These are phyloP conservation scores for Lactarius deliciosus DNA, from an alignment of 768 basidiomycete species.

Conservation along the genomic window DNA sequence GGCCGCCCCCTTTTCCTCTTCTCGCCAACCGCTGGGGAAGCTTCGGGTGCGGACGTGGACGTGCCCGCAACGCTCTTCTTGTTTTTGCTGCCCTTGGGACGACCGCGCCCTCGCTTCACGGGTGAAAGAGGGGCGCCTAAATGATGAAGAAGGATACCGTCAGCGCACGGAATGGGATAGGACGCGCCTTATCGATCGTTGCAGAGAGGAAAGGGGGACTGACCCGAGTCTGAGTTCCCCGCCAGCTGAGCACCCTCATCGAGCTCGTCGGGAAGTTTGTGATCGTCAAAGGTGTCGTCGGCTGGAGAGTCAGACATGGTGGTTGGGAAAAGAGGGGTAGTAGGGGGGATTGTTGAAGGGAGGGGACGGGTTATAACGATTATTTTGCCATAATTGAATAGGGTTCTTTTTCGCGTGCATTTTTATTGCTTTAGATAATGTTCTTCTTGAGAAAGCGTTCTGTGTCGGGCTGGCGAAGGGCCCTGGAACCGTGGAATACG, in stretches of 20 bases:
- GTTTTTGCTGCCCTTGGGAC: constrained; percentile 88
- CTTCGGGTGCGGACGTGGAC: constrained; percentile 34
- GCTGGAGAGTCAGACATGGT: constrained; percentile 64
- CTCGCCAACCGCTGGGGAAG: constrained; percentile 34
- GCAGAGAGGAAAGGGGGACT: constrained; percentile 22
- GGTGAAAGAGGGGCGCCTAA: constrained; percentile 41
- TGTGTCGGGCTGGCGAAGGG: constrained; percentile 29
- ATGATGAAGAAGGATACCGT: constrained; percentile 35
- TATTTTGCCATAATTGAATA: constrained; percentile 40
- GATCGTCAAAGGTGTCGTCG: constrained; percentile 54
- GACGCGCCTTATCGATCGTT: constrained; percentile 32
- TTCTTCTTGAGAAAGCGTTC: constrained; percentile 35
- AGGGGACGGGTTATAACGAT: constrained; percentile 66
- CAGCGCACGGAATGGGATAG: constrained; percentile 21
- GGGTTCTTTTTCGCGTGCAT: constrained; percentile 68
- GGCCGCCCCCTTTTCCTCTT: constrained; percentile 53
- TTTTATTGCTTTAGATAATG: constrained; percentile 44
- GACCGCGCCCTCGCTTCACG: constrained; percentile 78
- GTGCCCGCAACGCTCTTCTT: constrained; percentile 47
- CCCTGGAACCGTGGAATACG: constrained; percentile 32
- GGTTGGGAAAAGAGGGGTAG: constrained; percentile 33
- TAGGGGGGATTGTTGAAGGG: constrained; percentile 41
- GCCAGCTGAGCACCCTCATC: constrained; percentile 49
- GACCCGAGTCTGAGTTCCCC: constrained; percentile 35
- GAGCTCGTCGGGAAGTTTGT: constrained; percentile 59